Evolutionary conservation across 805 yeast species (phyloP), one percentile per base, ranked within the genome.

Genomic region (Jamesozyma piceae): DNA sequence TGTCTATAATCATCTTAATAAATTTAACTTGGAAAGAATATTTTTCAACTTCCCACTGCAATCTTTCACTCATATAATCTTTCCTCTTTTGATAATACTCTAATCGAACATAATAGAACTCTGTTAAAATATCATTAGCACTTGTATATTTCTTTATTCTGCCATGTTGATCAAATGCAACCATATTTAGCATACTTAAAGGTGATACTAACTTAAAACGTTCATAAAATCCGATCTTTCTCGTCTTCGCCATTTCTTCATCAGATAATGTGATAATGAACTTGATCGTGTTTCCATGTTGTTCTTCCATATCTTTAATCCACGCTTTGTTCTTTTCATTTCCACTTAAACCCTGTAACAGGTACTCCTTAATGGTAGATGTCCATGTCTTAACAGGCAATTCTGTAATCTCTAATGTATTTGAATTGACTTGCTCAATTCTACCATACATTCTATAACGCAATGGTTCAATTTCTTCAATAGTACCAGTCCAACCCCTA

Each of bases 301-400:
- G 95, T 58, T 92, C 98, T 51, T 82, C 87, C 80, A 89, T 77
- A 63, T 90, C 97, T 52, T 86, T 89, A 47, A 90, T 87, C 95
- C 97, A 90, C 20, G 88, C 77, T 44, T 72, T 72, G 15, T 63
- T 67, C 55, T 82, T 87, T 29, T 88, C 95, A 41, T 69, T 74
- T n/a, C 89, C 89, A 35, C 75, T 68, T 49, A 86, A 66, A 20
- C 89, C 94, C 43, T 76, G 73, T 46, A 85, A 65, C 50, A 92
- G 67, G 52, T 75, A 85, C 57, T 89, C 96, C 62, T 90, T 92
- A 73, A 90, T 78, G 37, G 80, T 82, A 43, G 83, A 75, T 2
- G 95, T 92, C 98, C 98, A 92, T 58, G 84, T 79, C 49, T 82
- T 82, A 11, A 89, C 82, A 3, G 98, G 98, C 38, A 92, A 68